Evolutionary conservation across 768 basidiomycete species (phyloP), one percentile per base, ranked within the genome.

Genomic region (Podaxis mareebaensis): DNA sequence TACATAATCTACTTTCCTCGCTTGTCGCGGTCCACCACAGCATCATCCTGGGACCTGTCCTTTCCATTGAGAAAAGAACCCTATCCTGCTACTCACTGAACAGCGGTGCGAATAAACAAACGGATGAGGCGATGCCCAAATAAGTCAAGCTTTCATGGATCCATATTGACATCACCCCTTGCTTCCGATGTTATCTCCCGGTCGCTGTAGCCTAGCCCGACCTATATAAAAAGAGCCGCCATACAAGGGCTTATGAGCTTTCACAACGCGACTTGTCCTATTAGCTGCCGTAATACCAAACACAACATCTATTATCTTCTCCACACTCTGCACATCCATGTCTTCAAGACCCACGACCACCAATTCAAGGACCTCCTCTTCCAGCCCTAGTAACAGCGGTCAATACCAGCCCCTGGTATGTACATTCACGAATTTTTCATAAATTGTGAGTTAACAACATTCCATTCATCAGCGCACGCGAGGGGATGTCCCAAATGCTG

Each of bases 401-500:
- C 46, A 7, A 40, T 54, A 61, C 22, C 39, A 40, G 24, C 2
- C 22, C 30, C 12, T n/a, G 36, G 52, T 30, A 10, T 22, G 60
- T 38, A 12, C 11, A 17, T 15, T 30, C 44, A 46, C 17, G 20
- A 20, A 46, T 6, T 46, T 10, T 46, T 13, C 13, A 42, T 42
- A 42, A 6, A 15, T 30, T 20, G 22, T 22, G 10, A 26, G 39
- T 61, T n/a, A 51, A 60, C 67, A 3, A 40, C 42, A 57, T 56
- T 64, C 49, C 58, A 69, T 51, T 66, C 66, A 26, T 55, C 63
- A 76, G 76, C 58, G 52, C 40, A 66, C 56, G 49, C 70, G 71
- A 48, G 74, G 72, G 48, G 86, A 90, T 67, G 85, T 92, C 5
- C 80, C 88, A 4, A 77, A 74, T 17, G 78, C 85, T n/a, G 88